phyloP scores from a whole-genome alignment of 441 rosid species.

The Brassica balearica region DNA sequence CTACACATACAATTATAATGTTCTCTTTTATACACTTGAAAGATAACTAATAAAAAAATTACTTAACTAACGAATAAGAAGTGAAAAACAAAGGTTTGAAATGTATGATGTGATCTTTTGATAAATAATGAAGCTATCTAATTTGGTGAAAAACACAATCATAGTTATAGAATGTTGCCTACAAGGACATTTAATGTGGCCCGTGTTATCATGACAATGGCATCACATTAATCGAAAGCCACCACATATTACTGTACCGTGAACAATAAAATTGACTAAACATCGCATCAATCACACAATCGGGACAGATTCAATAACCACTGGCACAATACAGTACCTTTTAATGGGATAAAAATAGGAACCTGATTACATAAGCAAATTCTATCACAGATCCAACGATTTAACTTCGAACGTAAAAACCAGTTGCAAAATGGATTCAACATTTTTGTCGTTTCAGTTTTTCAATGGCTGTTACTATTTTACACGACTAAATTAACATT shows the following conservation, averaged over 20 bases:
- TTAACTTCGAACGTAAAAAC: neutral
- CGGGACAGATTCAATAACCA: constrained; percentile 23
- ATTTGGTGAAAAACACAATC: constrained; percentile 4
- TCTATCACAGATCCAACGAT: neutral
- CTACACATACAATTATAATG: neutral
- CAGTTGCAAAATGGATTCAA: neutral
- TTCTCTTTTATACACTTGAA: neutral
- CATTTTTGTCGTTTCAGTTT: constrained; percentile 25
- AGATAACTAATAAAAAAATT: neutral
- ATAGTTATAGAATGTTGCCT: constrained; percentile 2
- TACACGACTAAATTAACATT: neutral
- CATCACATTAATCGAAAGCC: constrained; percentile 18
- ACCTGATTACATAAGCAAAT: constrained; percentile 2
- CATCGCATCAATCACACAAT: constrained; percentile 37
- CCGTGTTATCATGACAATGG: constrained; percentile 22
- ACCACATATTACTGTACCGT: constrained; percentile 33
- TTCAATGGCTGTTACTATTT: constrained; percentile 18
- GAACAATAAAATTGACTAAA: constrained; percentile 29
- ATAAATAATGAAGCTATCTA: constrained; percentile 9
- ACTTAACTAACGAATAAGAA: neutral
- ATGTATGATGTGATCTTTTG: constrained; percentile 5
- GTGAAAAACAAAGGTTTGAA: neutral
- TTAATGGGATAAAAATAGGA: constrained; percentile 15
- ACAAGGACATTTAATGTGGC: constrained; percentile 15
- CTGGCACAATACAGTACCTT: neutral